Base-by-base conservation (phyloP, 331 rosid genomes). In the Phaseolus coccineus region DNA sequence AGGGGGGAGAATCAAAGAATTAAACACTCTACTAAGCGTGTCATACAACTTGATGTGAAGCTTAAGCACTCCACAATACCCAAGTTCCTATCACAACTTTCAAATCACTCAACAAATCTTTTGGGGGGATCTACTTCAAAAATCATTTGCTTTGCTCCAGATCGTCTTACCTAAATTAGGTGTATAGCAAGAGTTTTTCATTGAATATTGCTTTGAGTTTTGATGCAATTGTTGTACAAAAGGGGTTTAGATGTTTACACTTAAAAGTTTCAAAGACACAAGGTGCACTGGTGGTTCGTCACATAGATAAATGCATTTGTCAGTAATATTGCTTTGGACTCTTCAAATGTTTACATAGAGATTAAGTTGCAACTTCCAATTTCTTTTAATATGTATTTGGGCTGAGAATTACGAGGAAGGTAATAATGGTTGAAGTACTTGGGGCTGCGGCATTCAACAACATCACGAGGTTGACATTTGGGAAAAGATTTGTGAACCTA, bases 291-390 rank as follows among this genome's bases (percentile, higher is more conserved):
- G 69, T 59, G 58, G 73, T 24, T 75, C 58, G 14, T 56, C 19
- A n/a, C 16, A n/a, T 4, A 35, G 16, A 68, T 58, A 24, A 57
- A 27, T 25, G 19, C 25, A 47, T 58, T 59, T 59, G 19, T 55
- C 28, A 30, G 55, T 83, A 46, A 48, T 24, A 62, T 71, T 62
- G 66, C 39, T 81, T 72, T 77, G 35, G 71, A 70, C 37, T 16
- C 33, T 79, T 71, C 13, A 51, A 71, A 25, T 61, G 53, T 70
- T 57, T 71, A 40, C 40, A 50, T 62, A 24, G 66, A 59, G 7
- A 52, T 24, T 64, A 62, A 61, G 30, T 70, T 71, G 13, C 16
- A 69, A 58, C n/a, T 24, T 48, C 46, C 39, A 52, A 28, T 61
- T 51, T 57, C 25, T 30, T 37, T 37, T 37, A 35, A 37, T 37